Evolutionary conservation across 257 asterid genomes (phyloP).

Genomic region (Solanum rostratum): DNA sequence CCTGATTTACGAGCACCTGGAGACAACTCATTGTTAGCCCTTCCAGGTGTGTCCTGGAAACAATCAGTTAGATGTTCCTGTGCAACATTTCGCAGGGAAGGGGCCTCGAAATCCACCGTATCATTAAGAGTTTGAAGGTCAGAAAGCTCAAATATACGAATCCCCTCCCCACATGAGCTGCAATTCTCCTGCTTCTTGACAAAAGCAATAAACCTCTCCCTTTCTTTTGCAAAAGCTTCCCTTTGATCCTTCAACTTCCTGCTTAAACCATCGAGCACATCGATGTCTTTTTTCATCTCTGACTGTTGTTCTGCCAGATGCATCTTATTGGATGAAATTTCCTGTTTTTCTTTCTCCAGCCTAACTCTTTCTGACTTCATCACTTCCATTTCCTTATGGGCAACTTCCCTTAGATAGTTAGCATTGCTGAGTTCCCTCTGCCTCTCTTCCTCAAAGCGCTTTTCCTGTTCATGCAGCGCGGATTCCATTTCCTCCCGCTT

Average conservation of each 20-base stretch:
- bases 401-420: constrained; percentile 61
- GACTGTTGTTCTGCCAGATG: constrained; percentile 60
- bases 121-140: constrained; percentile 56
- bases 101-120: constrained; percentile 37
- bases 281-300: constrained; percentile 82
- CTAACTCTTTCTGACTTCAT: constrained; percentile 49
- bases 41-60: constrained; percentile 28
- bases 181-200: constrained; percentile 72
- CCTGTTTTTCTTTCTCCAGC: constrained; percentile 64
- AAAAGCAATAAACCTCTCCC: constrained; percentile 62
- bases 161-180: constrained; percentile 51
- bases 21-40: constrained; percentile 23
- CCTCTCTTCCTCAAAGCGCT: constrained; percentile 52
- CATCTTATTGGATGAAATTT: constrained; percentile 51
- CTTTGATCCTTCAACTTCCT: constrained; percentile 83
- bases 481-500: constrained; percentile 69
- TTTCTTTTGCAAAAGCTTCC: constrained; percentile 67
- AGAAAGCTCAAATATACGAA: constrained; percentile 60
- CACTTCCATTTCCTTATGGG: constrained; percentile 79
- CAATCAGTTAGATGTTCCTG: constrained; percentile 50
- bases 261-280: constrained; percentile 69
- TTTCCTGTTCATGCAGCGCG: constrained; percentile 43
- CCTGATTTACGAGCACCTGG: constrained; percentile 36
- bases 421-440: constrained; percentile 45
- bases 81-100: constrained; percentile 45